Percentiles rank a stretch among this genome's conserved stretches.
Conservation (phyloP, 352 stramenopile species). For the Phytophthora idaei region DNA sequence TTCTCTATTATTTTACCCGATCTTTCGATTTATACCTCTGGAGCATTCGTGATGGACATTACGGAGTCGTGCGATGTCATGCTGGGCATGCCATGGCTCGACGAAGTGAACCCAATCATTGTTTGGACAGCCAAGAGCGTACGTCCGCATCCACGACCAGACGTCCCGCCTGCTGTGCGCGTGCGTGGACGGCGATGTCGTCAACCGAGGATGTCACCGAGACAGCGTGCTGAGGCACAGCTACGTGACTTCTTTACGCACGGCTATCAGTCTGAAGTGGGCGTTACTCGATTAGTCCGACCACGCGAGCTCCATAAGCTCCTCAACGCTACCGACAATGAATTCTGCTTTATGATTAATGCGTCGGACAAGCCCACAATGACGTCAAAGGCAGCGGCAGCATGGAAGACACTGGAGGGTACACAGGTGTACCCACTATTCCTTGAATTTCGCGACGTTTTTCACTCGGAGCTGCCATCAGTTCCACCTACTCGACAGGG, state of each 20-base stretch:
- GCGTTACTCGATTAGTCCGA: slow-evolving; percentile 9
- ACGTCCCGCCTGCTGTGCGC: background rate
- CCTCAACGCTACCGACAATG: slow-evolving; percentile 1
- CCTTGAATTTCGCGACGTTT: background rate
- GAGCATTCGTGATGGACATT: slow-evolving; percentile 19
- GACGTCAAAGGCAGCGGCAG: background rate
- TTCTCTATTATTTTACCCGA: slow-evolving; percentile 4
- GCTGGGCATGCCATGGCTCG: slow-evolving; percentile 18
- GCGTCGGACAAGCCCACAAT: background rate
- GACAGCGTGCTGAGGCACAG: background rate
- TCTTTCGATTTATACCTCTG: slow-evolving; percentile 8
- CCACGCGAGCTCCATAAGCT: slow-evolving; percentile 1
- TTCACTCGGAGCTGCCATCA: slow-evolving; percentile 6
- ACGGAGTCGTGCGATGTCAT: slow-evolving; percentile 10
- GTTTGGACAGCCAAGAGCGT: slow-evolving; percentile 5
- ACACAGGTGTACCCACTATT: slow-evolving; percentile 5
- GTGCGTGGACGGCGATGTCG: background rate
- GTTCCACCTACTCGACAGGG: background rate
- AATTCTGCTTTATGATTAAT: slow-evolving; percentile 14
- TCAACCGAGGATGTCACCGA: background rate
- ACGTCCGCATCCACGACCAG: background rate
- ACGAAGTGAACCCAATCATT: slow-evolving; percentile 11
- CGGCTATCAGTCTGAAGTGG: background rate
- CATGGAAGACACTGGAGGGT: background rate
- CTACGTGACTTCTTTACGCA: slow-evolving; percentile 1